These are phyloP conservation scores for Perkinsela sp. DNA, from an alignment of 208 protist species.

Conservation along the genomic window DNA sequence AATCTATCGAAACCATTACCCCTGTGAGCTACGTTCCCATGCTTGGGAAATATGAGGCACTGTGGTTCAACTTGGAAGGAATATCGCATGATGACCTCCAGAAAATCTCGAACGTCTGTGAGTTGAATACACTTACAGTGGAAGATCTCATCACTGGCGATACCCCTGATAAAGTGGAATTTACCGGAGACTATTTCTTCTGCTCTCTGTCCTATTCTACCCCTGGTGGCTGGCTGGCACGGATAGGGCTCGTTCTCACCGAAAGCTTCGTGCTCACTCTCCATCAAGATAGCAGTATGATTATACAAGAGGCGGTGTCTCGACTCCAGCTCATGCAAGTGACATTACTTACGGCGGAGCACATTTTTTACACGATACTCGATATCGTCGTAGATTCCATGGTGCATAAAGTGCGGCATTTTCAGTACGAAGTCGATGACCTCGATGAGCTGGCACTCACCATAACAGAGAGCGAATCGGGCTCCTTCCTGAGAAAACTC, in stretches of 20 bases:
- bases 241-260: background rate
- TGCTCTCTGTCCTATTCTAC: background rate
- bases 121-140: background rate
- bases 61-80: background rate
- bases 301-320: background rate
- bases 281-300: background rate
- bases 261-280: background rate
- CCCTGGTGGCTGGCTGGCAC: background rate
- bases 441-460: background rate
- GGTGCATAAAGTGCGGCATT: background rate
- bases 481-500: background rate
- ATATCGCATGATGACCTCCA: constrained; percentile 1
- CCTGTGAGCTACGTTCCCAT: background rate
- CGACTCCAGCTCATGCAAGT: background rate
- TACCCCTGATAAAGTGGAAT: background rate
- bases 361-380: background rate
- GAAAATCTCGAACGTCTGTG: background rate
- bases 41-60: background rate
- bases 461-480: background rate
- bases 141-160: background rate
- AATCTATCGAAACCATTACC: background rate
- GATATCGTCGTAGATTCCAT: background rate
- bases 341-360: background rate
- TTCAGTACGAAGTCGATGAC: background rate
- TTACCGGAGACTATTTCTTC: background rate